Base-by-base conservation (phyloP, 2,329 filamentous ascomycete species). In the Talaromyces verruculosus region DNA sequence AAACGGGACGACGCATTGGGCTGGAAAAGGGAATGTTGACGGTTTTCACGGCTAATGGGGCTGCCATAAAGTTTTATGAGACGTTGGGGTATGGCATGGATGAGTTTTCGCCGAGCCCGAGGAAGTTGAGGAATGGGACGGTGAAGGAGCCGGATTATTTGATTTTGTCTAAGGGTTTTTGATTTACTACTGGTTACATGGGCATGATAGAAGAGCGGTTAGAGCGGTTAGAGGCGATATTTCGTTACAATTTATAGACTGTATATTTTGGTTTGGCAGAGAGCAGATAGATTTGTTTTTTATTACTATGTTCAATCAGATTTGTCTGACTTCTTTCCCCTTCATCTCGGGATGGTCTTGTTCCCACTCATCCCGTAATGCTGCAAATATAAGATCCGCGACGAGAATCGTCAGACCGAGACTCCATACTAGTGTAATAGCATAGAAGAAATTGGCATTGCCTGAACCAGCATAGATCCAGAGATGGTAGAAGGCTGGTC, bases 401-500 rank as follows among this genome's bases (percentile, higher is more conserved):
- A 98, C 86, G 35, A 99, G 81, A 68, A 99, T 84, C 43, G 93
- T 93, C 71, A 96, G 84, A 0, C 92, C 95, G 28, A 99, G 78
- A 75, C 92, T 96, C 95, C 95, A 99, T 0, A 99, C 95, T n/a
- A 99, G 82, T 0, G 95, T 99, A 72, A 99, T 98, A 70, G 95
- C 95, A 76, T 99, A 99, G 81, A 99, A 99, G 81, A 99, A 99
- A 77, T 99, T 99, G 67, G 95, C 95, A 73, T 99, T 99, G 33
- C 95, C 95, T 65, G 93, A 97, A 60, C 95, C 95, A 2, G 95
- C 95, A 75, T 98, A 99, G 66, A 99, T 94, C 95, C 95, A 99
- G 5, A 99, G 83, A 75, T 99, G 89, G 77, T 98, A 97, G 76
- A 99, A 99, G 0, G 93, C 93, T 1, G 95, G 95, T 0, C 95